phyloP scores from a whole-genome alignment of 2,329 filamentous ascomycete species.

The Aspergillus tanneri region DNA sequence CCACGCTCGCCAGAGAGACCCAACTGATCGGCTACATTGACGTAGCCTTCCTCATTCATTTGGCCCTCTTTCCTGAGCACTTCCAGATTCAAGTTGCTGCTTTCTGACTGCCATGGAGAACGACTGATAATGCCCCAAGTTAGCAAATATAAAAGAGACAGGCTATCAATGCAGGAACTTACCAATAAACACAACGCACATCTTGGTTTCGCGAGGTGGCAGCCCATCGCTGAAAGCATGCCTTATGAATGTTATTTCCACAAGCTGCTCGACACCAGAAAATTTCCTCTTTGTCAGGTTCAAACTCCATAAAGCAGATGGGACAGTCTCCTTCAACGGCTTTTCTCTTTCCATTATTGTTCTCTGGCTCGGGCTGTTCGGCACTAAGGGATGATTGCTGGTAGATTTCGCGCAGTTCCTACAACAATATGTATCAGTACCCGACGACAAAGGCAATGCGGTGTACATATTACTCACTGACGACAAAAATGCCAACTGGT shows the following conservation, averaged over 20 bases:
- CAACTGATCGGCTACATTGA: conserved; percentile 46
- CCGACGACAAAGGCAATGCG: neutral
- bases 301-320: conserved; percentile 60
- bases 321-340: conserved; percentile 62
- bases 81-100: conserved; percentile 30
- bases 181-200: conserved; percentile 50
- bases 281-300: conserved; percentile 46
- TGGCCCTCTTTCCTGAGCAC: conserved; percentile 30
- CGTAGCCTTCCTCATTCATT: conserved; percentile 42
- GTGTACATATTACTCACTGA: conserved; percentile 34
- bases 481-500: conserved; percentile 60
- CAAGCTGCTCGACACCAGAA: conserved; percentile 62
- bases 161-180: conserved; percentile 13
- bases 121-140: conserved; percentile 41
- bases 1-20: conserved; percentile 41
- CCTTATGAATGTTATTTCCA: conserved; percentile 62
- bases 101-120: conserved; percentile 40
- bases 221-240: conserved; percentile 58
- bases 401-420: conserved; percentile 59
- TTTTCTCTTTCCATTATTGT: conserved; percentile 54
- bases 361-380: conserved; percentile 36
- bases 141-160: neutral
- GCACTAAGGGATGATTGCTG: conserved; percentile 52
- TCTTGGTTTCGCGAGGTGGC: conserved; percentile 32
- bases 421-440: neutral